Conservation (phyloP, 2,329 filamentous ascomycete species). For the Fusarium domesticum region DNA sequence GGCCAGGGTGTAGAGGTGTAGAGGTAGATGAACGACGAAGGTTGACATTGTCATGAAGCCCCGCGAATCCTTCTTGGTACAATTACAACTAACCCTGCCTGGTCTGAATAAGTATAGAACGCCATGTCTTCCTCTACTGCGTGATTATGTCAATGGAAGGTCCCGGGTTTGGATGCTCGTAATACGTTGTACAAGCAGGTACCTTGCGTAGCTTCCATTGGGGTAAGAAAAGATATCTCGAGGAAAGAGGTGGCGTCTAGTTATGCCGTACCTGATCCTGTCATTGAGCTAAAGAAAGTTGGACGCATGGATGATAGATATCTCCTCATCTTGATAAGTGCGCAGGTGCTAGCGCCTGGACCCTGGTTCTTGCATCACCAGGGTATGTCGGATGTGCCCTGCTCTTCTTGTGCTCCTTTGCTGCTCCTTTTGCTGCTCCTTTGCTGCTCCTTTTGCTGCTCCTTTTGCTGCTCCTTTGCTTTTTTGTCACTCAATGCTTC, state of each 20-base stretch:
- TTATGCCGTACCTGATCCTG: not conserved
- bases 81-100: slow-evolving; percentile 2
- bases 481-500: slow-evolving; percentile 15
- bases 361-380: not conserved
- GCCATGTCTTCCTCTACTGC: not conserved
- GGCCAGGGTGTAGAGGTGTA: not conserved
- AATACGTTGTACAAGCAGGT: not conserved
- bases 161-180: not conserved
- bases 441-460: not conserved
- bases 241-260: not conserved
- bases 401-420: too few relatives aligned
- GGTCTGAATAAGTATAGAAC: not conserved
- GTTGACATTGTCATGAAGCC: not conserved
- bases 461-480: slow-evolving; percentile 22
- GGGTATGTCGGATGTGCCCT: not conserved
- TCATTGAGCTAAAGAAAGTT: not conserved
- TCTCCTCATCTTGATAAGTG: not conserved
- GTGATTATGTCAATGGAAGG: not conserved
- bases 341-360: not conserved
- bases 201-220: too few relatives aligned
- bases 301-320: not conserved
- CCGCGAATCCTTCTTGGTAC: slow-evolving; percentile 5
- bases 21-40: not conserved
- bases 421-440: too few relatives aligned
- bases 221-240: not conserved